Conservation (phyloP, 352 stramenopile genomes). For the Globisporangium ultimum region DNA sequence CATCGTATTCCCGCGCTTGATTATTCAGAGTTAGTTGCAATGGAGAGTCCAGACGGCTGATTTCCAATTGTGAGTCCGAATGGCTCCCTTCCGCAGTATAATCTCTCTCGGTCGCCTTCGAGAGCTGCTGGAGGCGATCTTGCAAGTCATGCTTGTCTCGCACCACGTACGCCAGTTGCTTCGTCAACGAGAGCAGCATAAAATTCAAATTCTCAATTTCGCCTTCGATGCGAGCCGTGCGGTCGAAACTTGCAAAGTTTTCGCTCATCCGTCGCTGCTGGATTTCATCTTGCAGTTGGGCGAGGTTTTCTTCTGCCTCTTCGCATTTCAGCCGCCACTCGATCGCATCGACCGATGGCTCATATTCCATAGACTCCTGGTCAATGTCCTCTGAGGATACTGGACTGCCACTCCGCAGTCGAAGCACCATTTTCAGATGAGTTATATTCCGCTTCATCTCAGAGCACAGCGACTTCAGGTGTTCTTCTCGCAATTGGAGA, state of each 20-base stretch:
- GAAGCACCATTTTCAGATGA: constrained; percentile 58
- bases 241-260: constrained; percentile 3
- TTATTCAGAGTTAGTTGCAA: constrained; percentile 42
- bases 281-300: constrained; percentile 47
- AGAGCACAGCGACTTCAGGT: constrained; percentile 42
- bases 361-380: constrained; percentile 33
- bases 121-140: constrained; percentile 26
- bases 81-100: constrained; percentile 7
- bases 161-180: constrained; percentile 64
- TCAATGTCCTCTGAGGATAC: constrained; percentile 14
- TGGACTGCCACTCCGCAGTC: constrained; percentile 21
- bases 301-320: constrained; percentile 61
- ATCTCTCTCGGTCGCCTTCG: constrained; percentile 5
- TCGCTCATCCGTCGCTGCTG: constrained; percentile 18
- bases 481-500: constrained; percentile 47
- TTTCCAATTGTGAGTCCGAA: constrained; percentile 11
- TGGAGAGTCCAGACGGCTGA: constrained; percentile 25
- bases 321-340: constrained; percentile 85
- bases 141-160: constrained; percentile 76
- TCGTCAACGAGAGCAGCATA: constrained; percentile 59
- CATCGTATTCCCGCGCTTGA: constrained; percentile 41
- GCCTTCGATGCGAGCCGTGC: constrained; percentile 9
- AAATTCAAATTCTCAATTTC: constrained; percentile 64
- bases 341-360: constrained; percentile 68
- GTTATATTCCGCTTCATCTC: constrained; percentile 59